Conservation (phyloP, 2,329 filamentous ascomycete species). For the Fusarium stilboides region DNA sequence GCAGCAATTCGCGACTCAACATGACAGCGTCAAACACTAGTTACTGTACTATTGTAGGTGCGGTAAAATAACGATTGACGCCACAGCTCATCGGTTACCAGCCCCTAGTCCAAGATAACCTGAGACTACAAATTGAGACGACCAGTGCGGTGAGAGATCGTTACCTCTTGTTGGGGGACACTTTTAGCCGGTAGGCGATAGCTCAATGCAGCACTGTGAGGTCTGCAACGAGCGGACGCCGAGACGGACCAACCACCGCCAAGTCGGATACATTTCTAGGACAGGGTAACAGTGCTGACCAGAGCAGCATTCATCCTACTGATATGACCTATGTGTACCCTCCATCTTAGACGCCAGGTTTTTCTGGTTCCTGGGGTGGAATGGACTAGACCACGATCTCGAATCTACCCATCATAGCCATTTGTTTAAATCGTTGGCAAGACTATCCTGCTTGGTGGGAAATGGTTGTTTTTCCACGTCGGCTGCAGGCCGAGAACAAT, state of each 20-base stretch:
- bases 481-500: constrained; percentile 11
- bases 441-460: constrained; percentile 15
- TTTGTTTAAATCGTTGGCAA: constrained; percentile 10
- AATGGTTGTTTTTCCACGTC: neutral
- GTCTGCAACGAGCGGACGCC: constrained; percentile 13
- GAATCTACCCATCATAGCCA: constrained; percentile 10
- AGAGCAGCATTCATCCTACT: constrained; percentile 10
- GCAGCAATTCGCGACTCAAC: constrained; percentile 15
- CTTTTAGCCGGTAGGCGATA: constrained; percentile 33
- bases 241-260: constrained; percentile 33
- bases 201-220: neutral
- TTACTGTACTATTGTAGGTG: neutral
- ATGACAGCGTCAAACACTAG: constrained; percentile 17
- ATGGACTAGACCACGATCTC: neutral
- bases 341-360: constrained; percentile 10
- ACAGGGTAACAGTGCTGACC: constrained; percentile 18
- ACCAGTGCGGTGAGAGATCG: constrained; percentile 22
- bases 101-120: constrained; percentile 16
- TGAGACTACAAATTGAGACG: constrained; percentile 1
- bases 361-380: constrained; percentile 22
- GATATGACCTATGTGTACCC: neutral
- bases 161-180: constrained; percentile 10
- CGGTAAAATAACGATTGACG: constrained; percentile 33
- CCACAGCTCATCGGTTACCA: constrained; percentile 37
- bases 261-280: constrained; percentile 27